Evolutionary conservation across 148 eudicot genomes (phyloP).

Genomic region (Chenopodium quinoa): DNA sequence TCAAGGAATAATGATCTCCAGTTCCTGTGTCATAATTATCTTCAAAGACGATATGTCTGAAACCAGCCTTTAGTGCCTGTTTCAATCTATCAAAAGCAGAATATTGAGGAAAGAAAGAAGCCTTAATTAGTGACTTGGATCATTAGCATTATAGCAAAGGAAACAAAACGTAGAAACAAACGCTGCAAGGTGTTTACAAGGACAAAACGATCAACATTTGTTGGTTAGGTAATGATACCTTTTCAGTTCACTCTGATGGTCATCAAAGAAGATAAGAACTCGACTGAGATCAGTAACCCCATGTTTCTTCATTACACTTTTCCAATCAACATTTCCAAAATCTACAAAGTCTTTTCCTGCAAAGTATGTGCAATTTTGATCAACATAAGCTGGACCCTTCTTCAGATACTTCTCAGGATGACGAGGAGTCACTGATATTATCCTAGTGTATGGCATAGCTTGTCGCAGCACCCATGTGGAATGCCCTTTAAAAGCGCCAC

Average conservation of each 20-base stretch:
- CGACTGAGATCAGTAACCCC: conserved; percentile 65
- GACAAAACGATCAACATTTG: neutral
- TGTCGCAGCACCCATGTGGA: conserved; percentile 96
- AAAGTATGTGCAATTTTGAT: conserved; percentile 89
- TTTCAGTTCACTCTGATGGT: conserved; percentile 95
- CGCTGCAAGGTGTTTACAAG: neutral
- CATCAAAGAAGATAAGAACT: conserved; percentile 93
- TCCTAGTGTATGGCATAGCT: conserved; percentile 83
- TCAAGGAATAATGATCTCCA: conserved; percentile 95
- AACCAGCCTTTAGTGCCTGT: conserved; percentile 96
- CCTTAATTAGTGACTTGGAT: neutral
- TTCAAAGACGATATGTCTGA: conserved; percentile 89
- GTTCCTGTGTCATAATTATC: conserved; percentile 99
- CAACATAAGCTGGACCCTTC: conserved; percentile 97
- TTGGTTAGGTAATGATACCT: conserved; percentile 44
- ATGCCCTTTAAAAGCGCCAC: conserved; percentile 98
- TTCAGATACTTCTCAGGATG: conserved; percentile 92
- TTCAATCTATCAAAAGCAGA: conserved; percentile 50
- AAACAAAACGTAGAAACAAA: neutral
- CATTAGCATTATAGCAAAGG: neutral
- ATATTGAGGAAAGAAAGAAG: neutral
- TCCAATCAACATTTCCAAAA: conserved; percentile 93
- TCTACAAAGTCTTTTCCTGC: conserved; percentile 94
- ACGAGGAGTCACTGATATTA: conserved; percentile 83
- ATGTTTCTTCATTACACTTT: conserved; percentile 65